Base-by-base conservation (phyloP, 805 yeast species). In the Wickerhamomyces alni region DNA sequence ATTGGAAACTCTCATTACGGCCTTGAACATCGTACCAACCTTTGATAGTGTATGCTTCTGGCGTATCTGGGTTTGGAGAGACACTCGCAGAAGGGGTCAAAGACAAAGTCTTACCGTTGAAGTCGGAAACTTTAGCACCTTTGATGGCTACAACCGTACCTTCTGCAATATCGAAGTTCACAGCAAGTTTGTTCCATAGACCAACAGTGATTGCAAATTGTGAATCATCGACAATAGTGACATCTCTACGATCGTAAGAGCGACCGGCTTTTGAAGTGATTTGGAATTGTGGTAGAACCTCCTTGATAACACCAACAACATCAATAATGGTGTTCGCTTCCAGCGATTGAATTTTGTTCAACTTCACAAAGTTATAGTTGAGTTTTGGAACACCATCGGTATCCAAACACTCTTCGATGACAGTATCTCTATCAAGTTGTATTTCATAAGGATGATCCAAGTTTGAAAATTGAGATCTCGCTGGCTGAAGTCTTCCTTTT, bases 1-100 rank as follows among this genome's bases (percentile, higher is more conserved):
- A 66, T 50, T 75, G 74, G 66, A 85, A 88, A 30, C 60, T 63
- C 40, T 77, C 78, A 39, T 67, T 63, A 17, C 72, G 70, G 30
- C 96, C 97, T 50, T 75, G 78, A 30, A 82, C 74, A 55, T 87
- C 95, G 55, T 79, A 93, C 99, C 99, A 93, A 7, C 98, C 98
- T 61, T 87, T 87, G 50, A 93, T 72, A 39, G 77, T 72, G 59
- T 79, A 87, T 4, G 97, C 91, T 59, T 87, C 96, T 16, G 86
- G 81, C 17, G 85, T 74, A 56, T 89, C 96, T 2, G 99, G 99
- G 54, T 87, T 86, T 11, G 85, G 72, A 28, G 79, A 61, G 47
- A 93, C 64, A 1, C 85, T 74, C 17, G 96, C 88, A 10, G 86
- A 73, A 44, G 82, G 87, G 18, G 89, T 79, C 60, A 88, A 73